Conservation (phyloP, 192 early-diverging fungal genomes). For the Rhizophagus clarus region DNA sequence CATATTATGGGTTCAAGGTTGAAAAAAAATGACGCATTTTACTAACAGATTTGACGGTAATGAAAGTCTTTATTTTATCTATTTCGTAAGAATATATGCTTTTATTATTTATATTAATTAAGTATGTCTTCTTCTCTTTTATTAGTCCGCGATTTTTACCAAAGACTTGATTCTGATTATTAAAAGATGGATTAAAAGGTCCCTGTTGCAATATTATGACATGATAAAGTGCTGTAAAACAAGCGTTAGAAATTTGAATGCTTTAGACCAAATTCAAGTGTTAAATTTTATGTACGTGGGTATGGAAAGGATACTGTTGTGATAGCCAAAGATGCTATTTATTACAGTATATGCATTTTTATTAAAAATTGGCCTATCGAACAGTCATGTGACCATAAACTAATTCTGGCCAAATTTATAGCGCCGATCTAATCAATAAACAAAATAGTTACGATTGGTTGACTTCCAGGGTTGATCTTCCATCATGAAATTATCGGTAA, state of each 20-base stretch:
- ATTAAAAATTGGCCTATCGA: too few relatives aligned
- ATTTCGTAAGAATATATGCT: neutral
- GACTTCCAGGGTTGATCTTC: too few relatives aligned
- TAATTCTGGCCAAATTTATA: too few relatives aligned
- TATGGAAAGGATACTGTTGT: slow-evolving; percentile 96
- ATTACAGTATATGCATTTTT: slow-evolving; percentile 58
- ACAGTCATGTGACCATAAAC: too few relatives aligned
- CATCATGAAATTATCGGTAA: too few relatives aligned
- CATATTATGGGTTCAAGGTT: slow-evolving; percentile 57
- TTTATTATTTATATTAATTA: neutral
- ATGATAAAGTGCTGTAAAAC: slow-evolving; percentile 96
- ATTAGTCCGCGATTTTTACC: slow-evolving; percentile 91
- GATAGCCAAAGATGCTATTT: slow-evolving; percentile 93
- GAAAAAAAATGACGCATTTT: slow-evolving; percentile 55
- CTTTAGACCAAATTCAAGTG: slow-evolving; percentile 65
- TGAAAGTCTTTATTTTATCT: neutral
- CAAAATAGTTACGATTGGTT: too few relatives aligned
- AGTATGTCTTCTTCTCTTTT: neutral
- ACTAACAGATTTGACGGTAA: slow-evolving; percentile 49
- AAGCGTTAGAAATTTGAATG: slow-evolving; percentile 84
- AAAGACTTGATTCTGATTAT: slow-evolving; percentile 93
- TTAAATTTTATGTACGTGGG: slow-evolving; percentile 92
- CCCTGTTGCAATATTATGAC: slow-evolving; percentile 92
- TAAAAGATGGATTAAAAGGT: slow-evolving; percentile 89
- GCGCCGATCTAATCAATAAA: too few relatives aligned